Percentiles rank a stretch among this genome's conserved stretches.
Conservation (phyloP, 139 green algal genomes). For the Chlorella sp. region DNA sequence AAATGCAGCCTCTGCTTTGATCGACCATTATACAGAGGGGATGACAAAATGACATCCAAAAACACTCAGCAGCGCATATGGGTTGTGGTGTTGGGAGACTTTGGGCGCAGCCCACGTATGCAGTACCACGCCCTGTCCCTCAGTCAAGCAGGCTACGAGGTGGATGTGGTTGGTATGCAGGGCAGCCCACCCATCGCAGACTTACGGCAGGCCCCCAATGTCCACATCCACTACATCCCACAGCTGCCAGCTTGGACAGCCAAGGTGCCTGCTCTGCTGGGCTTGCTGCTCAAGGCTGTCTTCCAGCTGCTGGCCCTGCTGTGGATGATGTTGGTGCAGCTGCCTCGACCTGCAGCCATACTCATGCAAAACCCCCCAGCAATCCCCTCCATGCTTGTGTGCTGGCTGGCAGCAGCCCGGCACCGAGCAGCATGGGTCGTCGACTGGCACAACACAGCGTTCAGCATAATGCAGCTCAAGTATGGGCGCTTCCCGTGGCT, state of each 20-base stretch:
- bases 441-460: conserved; percentile 97
- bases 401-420: conserved; percentile 53
- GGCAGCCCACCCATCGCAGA: no score
- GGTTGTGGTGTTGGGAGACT: conserved; percentile 94
- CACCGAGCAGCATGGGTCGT: conserved; percentile 65
- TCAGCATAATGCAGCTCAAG: conserved; percentile 78
- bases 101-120: conserved; percentile 93
- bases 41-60: no score
- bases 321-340: conserved; percentile 47
- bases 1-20: no score
- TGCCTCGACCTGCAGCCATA: conserved; percentile 48
- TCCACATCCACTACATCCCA: conserved; percentile 27
- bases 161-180: no score
- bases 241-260: conserved; percentile 13
- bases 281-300: conserved; percentile 49
- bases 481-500: conserved; percentile 21
- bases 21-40: no score
- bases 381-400: conserved; percentile 77
- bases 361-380: conserved; percentile 86
- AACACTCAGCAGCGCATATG: no score
- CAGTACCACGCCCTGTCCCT: conserved; percentile 90
- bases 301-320: conserved; percentile 55
- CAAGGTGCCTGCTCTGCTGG: no score
- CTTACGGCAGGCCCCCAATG: conserved; percentile 16
- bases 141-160: no score